Evolutionary conservation across 768 basidiomycete species (phyloP).

Genomic region (Calocybe indica): DNA sequence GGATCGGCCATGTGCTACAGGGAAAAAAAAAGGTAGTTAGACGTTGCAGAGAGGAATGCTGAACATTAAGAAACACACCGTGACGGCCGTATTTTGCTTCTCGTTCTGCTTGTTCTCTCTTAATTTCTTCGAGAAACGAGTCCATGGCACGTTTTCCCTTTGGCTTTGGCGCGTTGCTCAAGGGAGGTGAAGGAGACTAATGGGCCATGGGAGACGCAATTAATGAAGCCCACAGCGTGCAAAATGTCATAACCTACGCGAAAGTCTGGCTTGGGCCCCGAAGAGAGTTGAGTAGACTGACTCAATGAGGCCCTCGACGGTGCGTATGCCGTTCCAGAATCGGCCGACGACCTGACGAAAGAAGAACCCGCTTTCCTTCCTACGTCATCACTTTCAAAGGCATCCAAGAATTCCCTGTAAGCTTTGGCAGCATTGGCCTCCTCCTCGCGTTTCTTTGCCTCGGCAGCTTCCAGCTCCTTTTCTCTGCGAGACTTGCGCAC

Average conservation of each 20-base stretch:
- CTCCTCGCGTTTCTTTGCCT: constrained; percentile 82
- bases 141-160: constrained; percentile 98
- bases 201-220: neutral
- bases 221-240: neutral
- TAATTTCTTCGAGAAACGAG: constrained; percentile 92
- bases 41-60: neutral
- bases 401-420: constrained; percentile 79
- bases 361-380: constrained; percentile 41
- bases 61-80: constrained; percentile 31
- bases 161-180: constrained; percentile 49
- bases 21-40: constrained; percentile 19
- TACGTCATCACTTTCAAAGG: constrained; percentile 70
- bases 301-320: constrained; percentile 22
- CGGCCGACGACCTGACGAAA: constrained; percentile 59
- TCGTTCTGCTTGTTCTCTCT: constrained; percentile 89
- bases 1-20: constrained; percentile 62
- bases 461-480: constrained; percentile 89
- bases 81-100: constrained; percentile 79
- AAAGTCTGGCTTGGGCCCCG: no score
- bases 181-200: constrained; percentile 56
- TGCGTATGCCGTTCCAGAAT: constrained; percentile 43
- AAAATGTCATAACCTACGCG: no score
- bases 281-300: no score
- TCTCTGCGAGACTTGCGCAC: constrained; percentile 87
- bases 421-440: constrained; percentile 75